phyloP scores from a whole-genome alignment of 805 yeast species.

The Zygotorulaspora chibaensis region DNA sequence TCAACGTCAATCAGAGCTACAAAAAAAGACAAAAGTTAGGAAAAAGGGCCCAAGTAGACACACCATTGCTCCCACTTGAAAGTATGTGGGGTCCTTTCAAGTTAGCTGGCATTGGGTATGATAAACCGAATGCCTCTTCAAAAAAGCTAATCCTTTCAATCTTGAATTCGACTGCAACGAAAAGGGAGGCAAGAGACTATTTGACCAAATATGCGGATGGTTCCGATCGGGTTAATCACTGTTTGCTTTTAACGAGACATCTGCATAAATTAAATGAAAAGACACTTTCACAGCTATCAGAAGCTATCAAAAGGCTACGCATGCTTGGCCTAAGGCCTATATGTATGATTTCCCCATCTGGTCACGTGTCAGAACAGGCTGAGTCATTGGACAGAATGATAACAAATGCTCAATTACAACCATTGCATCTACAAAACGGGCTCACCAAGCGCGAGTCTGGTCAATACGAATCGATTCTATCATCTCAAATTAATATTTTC shows the following conservation, averaged over 20 bases:
- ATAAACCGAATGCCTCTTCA: slow-evolving; percentile 30
- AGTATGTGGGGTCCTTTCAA: slow-evolving; percentile 23
- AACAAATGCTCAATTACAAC: slow-evolving; percentile 21
- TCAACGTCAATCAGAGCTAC: neutral
- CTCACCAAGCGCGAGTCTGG: slow-evolving; percentile 18
- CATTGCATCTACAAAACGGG: slow-evolving; percentile 27
- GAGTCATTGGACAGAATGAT: slow-evolving; percentile 26
- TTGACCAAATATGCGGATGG: slow-evolving; percentile 55
- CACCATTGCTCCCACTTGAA: neutral
- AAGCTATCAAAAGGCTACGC: slow-evolving; percentile 25
- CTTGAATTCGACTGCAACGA: slow-evolving; percentile 85
- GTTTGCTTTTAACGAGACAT: slow-evolving; percentile 30
- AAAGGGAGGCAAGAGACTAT: slow-evolving; percentile 84
- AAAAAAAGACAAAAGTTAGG: neutral
- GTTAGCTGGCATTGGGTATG: slow-evolving; percentile 8
- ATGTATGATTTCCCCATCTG: slow-evolving; percentile 47
- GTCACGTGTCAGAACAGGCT: slow-evolving; percentile 16
- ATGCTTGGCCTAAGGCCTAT: slow-evolving; percentile 67
- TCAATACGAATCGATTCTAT: slow-evolving; percentile 17
- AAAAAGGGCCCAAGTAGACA: too few relatives aligned
- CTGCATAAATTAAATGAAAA: slow-evolving; percentile 12
- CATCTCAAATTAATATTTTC: slow-evolving; percentile 12
- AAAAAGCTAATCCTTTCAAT: slow-evolving; percentile 77
- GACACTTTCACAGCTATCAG: slow-evolving; percentile 17
- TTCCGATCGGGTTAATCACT: slow-evolving; percentile 19